Evolutionary conservation across 805 yeast genomes (phyloP), one percentile per base, ranked within the genome.

Genomic region (Yueomyces sinensis): DNA sequence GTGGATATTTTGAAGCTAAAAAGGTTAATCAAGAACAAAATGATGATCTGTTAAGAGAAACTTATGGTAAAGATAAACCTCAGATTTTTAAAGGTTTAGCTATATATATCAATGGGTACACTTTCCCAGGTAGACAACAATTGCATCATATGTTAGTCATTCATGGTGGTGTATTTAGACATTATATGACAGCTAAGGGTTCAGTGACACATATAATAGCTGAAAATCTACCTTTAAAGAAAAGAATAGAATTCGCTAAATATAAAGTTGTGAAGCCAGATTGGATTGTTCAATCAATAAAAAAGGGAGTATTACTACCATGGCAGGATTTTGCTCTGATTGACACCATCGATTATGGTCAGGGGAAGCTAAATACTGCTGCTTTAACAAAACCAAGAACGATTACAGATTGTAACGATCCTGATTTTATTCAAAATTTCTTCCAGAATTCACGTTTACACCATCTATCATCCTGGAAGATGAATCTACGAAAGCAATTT

Each of bases 61-160:
- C 45, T 9, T 37, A 41, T 18, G 47, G 38, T 6, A 33, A 32
- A 9, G 33, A 36, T 18, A 39, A 44, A 27, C 58, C 68, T 1
- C 56, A 54, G 2, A 61, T 87, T 1, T 86, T 89, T 49, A 47
- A 59, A 27, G 73, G 68, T 1, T 82, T 87, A 50, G 56, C 63
- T 1, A 65, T 89, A 4, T 76, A 80, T 52, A 84, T 89, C n/a
- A 87, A 86, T 47, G 98, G 98, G 1, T 74, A 80, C 47, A 89
- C 97, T 0, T 59, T 58, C 3, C 97, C 97, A 0, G 73, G 87
- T n/a, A 68, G 84, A 13, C 59, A 70, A 29, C 78, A 73, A 39
- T 58, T 91, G 22, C 89, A 82, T 46, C 68, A 76, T 36, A 45
- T 83, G 43, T 75, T 89, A 2, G 71, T 82, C 2, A 44, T 73